phyloP scores from a whole-genome alignment of 2,329 filamentous ascomycete genomes.

The Aspergillus hiratsukae region DNA sequence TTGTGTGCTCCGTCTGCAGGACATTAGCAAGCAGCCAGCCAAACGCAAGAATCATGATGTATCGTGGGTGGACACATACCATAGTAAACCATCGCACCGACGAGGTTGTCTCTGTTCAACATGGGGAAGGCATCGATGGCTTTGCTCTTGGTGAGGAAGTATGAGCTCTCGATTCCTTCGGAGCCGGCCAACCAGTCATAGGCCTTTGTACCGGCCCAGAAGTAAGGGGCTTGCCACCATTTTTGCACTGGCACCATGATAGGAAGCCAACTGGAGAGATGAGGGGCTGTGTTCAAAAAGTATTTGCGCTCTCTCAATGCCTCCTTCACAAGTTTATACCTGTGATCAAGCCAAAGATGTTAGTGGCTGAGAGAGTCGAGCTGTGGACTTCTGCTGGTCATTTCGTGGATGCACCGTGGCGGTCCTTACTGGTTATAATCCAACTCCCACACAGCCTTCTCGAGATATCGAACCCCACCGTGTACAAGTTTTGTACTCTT shows the following conservation, averaged over 20 bases:
- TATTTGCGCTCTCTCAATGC: slow-evolving; percentile 77
- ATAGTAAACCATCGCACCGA: slow-evolving; percentile 84
- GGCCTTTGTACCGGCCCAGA: slow-evolving; percentile 67
- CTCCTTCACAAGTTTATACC: slow-evolving; percentile 70
- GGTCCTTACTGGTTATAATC: slow-evolving; percentile 68
- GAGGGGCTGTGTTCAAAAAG: slow-evolving; percentile 76
- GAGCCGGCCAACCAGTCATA: slow-evolving; percentile 82
- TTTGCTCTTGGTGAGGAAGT: slow-evolving; percentile 82
- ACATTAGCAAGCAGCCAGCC: slow-evolving; percentile 10
- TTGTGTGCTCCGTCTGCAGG: slow-evolving; percentile 75
- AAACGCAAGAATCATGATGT: not conserved
- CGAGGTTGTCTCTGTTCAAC: slow-evolving; percentile 72
- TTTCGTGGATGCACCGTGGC: not conserved
- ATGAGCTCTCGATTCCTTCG: slow-evolving; percentile 83
- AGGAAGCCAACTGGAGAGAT: slow-evolving; percentile 74
- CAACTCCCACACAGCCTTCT: slow-evolving; percentile 81
- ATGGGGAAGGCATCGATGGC: slow-evolving; percentile 84
- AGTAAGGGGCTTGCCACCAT: slow-evolving; percentile 78
- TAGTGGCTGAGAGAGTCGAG: not conserved
- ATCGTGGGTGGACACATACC: slow-evolving; percentile 38
- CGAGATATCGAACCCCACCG: slow-evolving; percentile 77
- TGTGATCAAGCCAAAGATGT: slow-evolving; percentile 12
- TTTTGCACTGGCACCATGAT: slow-evolving; percentile 79
- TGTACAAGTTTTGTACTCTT: slow-evolving; percentile 87
- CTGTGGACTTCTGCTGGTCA: not conserved